Evolutionary conservation across 176 grass and related monocot genomes (phyloP), one percentile per base, ranked within the genome.

Genomic region (Aegilops tauschii): DNA sequence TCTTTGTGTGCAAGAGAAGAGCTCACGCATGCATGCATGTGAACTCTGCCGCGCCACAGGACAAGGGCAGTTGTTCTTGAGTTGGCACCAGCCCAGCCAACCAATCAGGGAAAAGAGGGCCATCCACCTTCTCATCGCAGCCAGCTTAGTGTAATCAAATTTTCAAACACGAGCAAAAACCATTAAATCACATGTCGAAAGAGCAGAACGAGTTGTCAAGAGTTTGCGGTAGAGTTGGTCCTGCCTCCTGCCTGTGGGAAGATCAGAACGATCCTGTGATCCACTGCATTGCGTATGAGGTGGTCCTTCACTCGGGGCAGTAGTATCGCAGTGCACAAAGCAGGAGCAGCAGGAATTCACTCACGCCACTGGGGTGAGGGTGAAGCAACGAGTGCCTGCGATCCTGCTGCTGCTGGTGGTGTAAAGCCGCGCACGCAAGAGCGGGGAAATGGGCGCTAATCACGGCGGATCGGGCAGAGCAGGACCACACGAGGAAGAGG

Each of bases 231-330:
- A 4, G 58, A 10, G 21, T 61, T 23, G 58, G 47, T 0, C 47
- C 3, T 3, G 12, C 11, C 44, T 13, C 45, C 45, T 49, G 58
- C 58, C 21, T 9, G 25, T 30, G 9, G 40, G 21, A 34, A 77
- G 21, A 82, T 59, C 79, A 40, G 79, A 12, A 52, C 56, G 68
- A 67, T 87, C 79, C 29, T 87, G 86, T 76, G 86, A 87, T 49
- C 42, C 50, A 2, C 16, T 54, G 50, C 45, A 49, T 14, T 54
- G 50, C 20, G 0, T 0, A 8, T 40, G 21, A 27, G 21, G 54
- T 81, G 68, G 78, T 74, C 78, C 85, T 39, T 8, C 42, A 13
- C 28, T 32, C 16, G 20, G 30, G 12, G 1, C 5, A 39, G 3
- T 5, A 10, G 3, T 5, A 68, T 66, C 5, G 18, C 34, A 70